Percentiles rank a stretch among this genome's conserved stretches.
Evolutionary conservation across 352 stramenopile genomes (phyloP).

Genomic region (Globisporangium emineosum): DNA sequence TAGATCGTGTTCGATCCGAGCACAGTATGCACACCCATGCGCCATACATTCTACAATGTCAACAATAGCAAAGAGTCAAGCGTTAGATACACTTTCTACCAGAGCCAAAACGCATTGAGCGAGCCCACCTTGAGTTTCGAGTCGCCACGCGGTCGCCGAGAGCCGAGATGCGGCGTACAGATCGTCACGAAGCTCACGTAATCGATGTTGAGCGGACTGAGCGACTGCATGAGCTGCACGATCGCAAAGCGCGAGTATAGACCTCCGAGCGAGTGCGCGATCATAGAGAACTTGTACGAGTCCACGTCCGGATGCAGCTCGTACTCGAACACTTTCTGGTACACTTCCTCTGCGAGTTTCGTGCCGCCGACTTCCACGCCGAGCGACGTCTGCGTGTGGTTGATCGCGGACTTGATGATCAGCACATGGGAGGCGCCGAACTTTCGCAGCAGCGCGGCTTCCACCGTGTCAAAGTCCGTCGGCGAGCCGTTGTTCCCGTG

Average conservation of each 20-base stretch:
- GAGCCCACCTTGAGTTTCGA: slow-evolving; percentile 58
- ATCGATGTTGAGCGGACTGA: slow-evolving; percentile 58
- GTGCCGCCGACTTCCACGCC: slow-evolving; percentile 65
- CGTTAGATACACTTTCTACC: not conserved
- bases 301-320: slow-evolving; percentile 45
- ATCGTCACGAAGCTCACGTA: slow-evolving; percentile 80
- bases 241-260: slow-evolving; percentile 74
- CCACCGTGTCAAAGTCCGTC: slow-evolving; percentile 63
- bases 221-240: slow-evolving; percentile 44
- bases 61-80: not conserved
- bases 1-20: slow-evolving; percentile 62
- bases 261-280: slow-evolving; percentile 73
- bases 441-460: slow-evolving; percentile 36
- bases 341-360: slow-evolving; percentile 63
- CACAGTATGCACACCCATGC: slow-evolving; percentile 70
- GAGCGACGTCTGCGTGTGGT: slow-evolving; percentile 59
- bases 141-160: slow-evolving; percentile 50
- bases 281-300: slow-evolving; percentile 67
- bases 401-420: slow-evolving; percentile 62
- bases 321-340: slow-evolving; percentile 53
- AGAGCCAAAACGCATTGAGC: not conserved
- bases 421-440: slow-evolving; percentile 50
- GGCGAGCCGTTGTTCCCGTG: slow-evolving; percentile 82
- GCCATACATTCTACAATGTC: slow-evolving; percentile 51
- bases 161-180: slow-evolving; percentile 77